Percentiles rank a stretch among this genome's conserved stretches.
Evolutionary conservation across 2,329 filamentous ascomycete species (phyloP).

Genomic region (Ophiostoma triangulosporum): DNA sequence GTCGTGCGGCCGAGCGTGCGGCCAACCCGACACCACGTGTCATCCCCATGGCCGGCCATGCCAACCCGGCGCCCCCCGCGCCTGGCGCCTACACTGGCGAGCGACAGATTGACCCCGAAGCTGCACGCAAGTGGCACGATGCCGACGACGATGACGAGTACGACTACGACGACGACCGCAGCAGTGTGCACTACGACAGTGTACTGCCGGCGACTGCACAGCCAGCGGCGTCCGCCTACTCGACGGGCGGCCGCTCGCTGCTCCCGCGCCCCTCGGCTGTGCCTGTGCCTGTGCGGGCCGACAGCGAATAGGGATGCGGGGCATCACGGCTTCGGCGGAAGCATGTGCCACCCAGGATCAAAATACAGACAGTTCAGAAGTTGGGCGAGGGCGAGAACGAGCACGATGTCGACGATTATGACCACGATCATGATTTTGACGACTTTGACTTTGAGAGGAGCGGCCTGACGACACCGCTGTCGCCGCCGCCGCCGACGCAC

Average conservation of each 20-base stretch:
- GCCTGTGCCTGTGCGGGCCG: neutral
- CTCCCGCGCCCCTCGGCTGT: neutral
- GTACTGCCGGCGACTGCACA: neutral
- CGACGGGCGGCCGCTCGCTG: neutral
- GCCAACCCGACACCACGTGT: neutral
- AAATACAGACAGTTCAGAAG: neutral
- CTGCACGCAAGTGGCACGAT: neutral
- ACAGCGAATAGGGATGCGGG: conserved; percentile 13
- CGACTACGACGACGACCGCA: neutral
- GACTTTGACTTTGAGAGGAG: neutral
- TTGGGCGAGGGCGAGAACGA: neutral
- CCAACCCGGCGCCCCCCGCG: neutral
- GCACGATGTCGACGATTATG: neutral
- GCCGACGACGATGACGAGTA: conserved; percentile 2
- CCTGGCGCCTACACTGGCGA: neutral
- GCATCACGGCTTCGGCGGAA: conserved; percentile 12
- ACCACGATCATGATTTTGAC: neutral
- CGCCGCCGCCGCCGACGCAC: conserved; percentile 11
- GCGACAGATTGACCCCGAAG: neutral
- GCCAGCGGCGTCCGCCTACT: neutral
- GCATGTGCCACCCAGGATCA: conserved; percentile 10
- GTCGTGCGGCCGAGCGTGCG: neutral
- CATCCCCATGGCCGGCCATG: neutral
- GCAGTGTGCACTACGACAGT: neutral
- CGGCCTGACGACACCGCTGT: conserved; percentile 9